Evolutionary conservation across 2,329 filamentous ascomycete species (phyloP), one percentile per base, ranked within the genome.

Genomic region (Periglandula ipomoeae): DNA sequence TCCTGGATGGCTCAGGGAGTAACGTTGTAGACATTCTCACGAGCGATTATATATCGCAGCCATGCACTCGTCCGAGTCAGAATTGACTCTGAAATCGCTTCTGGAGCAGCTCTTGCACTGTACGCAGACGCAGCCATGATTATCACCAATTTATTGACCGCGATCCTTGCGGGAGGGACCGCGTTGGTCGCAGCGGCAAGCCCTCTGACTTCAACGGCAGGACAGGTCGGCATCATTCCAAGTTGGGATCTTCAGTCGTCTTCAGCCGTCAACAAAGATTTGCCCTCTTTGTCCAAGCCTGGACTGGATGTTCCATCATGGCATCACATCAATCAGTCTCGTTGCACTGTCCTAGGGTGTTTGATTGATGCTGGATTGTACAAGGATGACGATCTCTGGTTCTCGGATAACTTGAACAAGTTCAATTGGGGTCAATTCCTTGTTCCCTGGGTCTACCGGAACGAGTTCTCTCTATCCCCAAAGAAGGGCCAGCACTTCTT

Each of bases 391-490:
- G 61, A 75, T 0, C 58, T 83, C 0, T 83, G 81, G 61, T 80
- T 71, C 59, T 81, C 76, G 0, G 63, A 75, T 22, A 73, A 74
- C 50, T 57, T 70, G 37, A 52, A 56, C 10, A 27, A 32, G 46
- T 70, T 80, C 32, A 68, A 78, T 45, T 55, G 61, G 13, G 60
- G 63, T 2, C 69, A 69, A 39, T 83, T 82, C 50, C 59, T 64
- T 1, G 69, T 73, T 0, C 75, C 79, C 0, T 84, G 79, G 79
- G 58, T 81, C 22, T 84, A 82, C 54, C 70, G 79, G 11, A 64
- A 73, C 35, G 75, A 81, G 50, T 75, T 81, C 48, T 50, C 53
- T 0, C 54, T 80, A 2, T 54, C 2, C 26, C 59, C 0, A 62
- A 61, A 32, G 4, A 41, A 53, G 32, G 55, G 56, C 2, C 61